A percentile compares a stretch with the other conserved stretches of the same genome.
These are phyloP conservation scores for Sporisorium scitamineum DNA, from an alignment of 1,284 basidiomycete genomes.

Conservation along the genomic window DNA sequence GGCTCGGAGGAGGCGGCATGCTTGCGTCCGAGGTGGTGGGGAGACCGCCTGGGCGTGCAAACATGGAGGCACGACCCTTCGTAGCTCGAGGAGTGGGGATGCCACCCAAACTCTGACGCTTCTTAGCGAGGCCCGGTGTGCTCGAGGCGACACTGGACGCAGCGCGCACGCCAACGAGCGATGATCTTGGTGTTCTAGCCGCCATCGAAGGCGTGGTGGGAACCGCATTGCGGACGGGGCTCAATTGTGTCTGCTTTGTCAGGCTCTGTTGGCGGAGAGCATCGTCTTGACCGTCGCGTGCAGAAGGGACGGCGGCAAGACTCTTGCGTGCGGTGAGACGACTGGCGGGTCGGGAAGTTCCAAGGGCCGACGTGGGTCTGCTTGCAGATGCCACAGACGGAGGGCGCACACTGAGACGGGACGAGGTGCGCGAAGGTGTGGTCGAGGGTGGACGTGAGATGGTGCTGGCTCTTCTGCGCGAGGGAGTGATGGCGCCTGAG, in stretches of 20 bases:
- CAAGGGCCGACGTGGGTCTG: conserved; percentile 49
- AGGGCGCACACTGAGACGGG: conserved; percentile 42
- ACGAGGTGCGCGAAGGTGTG: conserved; percentile 46
- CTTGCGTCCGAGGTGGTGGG: conserved; percentile 24
- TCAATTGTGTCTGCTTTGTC: conserved; percentile 63
- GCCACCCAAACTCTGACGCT: conserved; percentile 48
- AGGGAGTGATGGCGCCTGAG: conserved; percentile 43
- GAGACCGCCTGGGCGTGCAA: conserved; percentile 36
- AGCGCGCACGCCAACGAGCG: conserved; percentile 30
- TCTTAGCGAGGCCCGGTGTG: conserved; percentile 39
- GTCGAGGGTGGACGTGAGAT: conserved; percentile 33
- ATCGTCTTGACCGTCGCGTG: conserved; percentile 26
- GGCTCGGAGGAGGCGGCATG: conserved; percentile 57
- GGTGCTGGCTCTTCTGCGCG: conserved; percentile 40
- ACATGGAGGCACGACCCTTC: conserved; percentile 54
- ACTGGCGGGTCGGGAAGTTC: conserved; percentile 46
- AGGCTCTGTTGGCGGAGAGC: too few species aligned
- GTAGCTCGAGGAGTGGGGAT: conserved; percentile 46
- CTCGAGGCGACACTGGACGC: conserved; percentile 17
- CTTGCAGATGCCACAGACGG: conserved; percentile 44
- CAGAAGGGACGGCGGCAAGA: conserved; percentile 22
- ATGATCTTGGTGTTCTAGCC: conserved; percentile 36
- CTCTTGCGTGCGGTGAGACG: conserved; percentile 54
- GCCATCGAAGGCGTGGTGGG: conserved; percentile 21
- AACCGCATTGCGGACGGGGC: conserved; percentile 19